phyloP scores from a whole-genome alignment of 2,329 filamentous ascomycete genomes.

The Trichocomaceae sp. region DNA sequence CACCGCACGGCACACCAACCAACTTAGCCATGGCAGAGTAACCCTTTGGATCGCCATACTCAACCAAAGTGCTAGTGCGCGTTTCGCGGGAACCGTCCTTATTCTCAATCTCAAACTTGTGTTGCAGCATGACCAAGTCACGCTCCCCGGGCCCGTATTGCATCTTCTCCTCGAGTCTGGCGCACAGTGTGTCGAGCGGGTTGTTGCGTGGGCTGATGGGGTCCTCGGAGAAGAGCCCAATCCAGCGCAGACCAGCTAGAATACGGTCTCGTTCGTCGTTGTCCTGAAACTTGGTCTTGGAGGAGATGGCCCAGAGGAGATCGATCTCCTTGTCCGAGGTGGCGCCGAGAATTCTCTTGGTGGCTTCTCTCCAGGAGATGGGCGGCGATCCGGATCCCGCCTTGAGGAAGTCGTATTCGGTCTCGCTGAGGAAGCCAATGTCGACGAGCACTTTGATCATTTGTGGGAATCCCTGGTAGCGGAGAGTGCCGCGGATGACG shows the following conservation, averaged over 20 bases:
- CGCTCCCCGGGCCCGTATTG: slow-evolving; percentile 75
- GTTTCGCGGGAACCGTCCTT: slow-evolving; percentile 14
- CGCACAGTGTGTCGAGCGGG: slow-evolving; percentile 85
- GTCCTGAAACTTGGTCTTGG: slow-evolving; percentile 66
- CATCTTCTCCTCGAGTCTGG: slow-evolving; percentile 86
- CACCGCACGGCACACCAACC: slow-evolving; percentile 34
- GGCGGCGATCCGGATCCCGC: slow-evolving; percentile 49
- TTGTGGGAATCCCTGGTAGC: slow-evolving; percentile 85
- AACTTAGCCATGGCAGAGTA: slow-evolving; percentile 17
- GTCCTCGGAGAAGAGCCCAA: slow-evolving; percentile 59
- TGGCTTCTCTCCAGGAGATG: slow-evolving; percentile 77
- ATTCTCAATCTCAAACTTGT: slow-evolving; percentile 47
- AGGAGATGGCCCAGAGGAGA: slow-evolving; percentile 63
- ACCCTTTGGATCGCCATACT: slow-evolving; percentile 15
- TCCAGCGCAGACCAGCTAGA: slow-evolving; percentile 66
- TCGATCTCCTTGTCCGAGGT: slow-evolving; percentile 60
- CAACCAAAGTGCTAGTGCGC: slow-evolving; percentile 15
- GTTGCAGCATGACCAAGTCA: slow-evolving; percentile 64
- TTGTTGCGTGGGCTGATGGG: slow-evolving; percentile 67
- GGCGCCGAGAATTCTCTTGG: slow-evolving; percentile 67
- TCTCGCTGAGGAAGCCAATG: slow-evolving; percentile 78
- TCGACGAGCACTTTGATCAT: slow-evolving; percentile 84
- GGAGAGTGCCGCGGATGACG: slow-evolving; percentile 73
- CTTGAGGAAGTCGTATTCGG: slow-evolving; percentile 58
- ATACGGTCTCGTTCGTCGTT: slow-evolving; percentile 65